These are phyloP conservation scores for Fusarium tanahbumbuense DNA, from an alignment of 2,329 filamentous ascomycete species.

Conservation along the genomic window DNA sequence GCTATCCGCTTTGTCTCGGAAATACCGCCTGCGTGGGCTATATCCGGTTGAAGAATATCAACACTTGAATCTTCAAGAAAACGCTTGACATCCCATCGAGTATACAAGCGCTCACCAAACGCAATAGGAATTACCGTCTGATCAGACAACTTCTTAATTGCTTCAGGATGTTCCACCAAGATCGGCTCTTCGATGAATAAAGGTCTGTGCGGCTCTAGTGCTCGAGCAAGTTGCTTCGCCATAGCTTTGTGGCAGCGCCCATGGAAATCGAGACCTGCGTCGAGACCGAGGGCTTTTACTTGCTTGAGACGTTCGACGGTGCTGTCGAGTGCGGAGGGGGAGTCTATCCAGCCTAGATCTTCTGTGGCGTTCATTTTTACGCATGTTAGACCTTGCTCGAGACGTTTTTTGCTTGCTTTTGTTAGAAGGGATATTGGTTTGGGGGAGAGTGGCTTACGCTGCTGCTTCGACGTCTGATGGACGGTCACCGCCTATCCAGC, in stretches of 20 bases:
- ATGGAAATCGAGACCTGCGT: slow-evolving; percentile 82
- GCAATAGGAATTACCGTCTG: slow-evolving; percentile 70
- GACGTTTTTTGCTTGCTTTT: background rate
- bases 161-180: slow-evolving; percentile 74
- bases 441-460: slow-evolving; percentile 58
- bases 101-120: slow-evolving; percentile 77
- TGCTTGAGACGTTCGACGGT: slow-evolving; percentile 75
- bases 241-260: slow-evolving; percentile 83
- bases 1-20: slow-evolving; percentile 77
- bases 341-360: slow-evolving; percentile 81
- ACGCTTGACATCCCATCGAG: slow-evolving; percentile 77
- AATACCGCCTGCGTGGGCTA: slow-evolving; percentile 78
- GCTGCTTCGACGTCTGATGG: slow-evolving; percentile 73
- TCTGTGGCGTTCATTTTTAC: slow-evolving; percentile 87
- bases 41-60: slow-evolving; percentile 79
- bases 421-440: slow-evolving; percentile 60
- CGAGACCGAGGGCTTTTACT: slow-evolving; percentile 76
- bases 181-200: slow-evolving; percentile 83
- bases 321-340: slow-evolving; percentile 70
- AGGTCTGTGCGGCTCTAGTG: slow-evolving; percentile 74
- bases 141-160: slow-evolving; percentile 59
- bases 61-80: slow-evolving; percentile 76
- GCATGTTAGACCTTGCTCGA: slow-evolving; percentile 64
- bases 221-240: slow-evolving; percentile 78
- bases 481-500: slow-evolving; percentile 82